phyloP scores from a whole-genome alignment of 441 rosid genomes.

The Lepidium campestre region DNA sequence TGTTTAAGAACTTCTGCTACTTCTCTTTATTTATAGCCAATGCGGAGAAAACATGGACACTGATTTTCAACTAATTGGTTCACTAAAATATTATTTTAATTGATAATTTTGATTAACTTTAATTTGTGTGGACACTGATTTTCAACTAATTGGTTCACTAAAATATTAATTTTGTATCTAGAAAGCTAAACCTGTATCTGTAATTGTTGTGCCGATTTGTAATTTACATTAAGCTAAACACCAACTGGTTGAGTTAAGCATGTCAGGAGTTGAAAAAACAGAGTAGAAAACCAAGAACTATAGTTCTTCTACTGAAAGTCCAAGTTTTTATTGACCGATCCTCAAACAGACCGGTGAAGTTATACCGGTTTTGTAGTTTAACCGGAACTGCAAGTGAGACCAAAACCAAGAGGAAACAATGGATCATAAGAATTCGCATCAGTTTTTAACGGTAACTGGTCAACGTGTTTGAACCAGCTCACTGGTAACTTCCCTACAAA shows the following conservation, averaged over 20 bases:
- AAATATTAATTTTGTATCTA: neutral
- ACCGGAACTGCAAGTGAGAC: neutral
- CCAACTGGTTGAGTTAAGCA: neutral
- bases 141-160: neutral
- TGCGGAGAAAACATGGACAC: neutral
- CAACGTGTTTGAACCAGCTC: conserved; percentile 56
- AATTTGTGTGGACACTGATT: neutral
- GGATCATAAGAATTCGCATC: conserved; percentile 48
- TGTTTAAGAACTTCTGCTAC: neutral
- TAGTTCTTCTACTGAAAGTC: neutral
- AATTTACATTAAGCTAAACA: neutral
- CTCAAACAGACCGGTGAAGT: neutral
- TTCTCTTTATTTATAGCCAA: neutral
- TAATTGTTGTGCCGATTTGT: neutral
- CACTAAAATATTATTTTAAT: neutral
- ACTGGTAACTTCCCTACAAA: conserved; percentile 63
- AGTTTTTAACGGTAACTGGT: conserved; percentile 52
- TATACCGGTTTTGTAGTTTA: neutral
- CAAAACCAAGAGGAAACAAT: conserved; percentile 32
- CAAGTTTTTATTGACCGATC: neutral
- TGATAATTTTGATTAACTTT: neutral
- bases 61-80: neutral
- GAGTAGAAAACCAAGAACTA: neutral
- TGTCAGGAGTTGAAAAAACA: neutral
- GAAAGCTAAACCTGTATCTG: neutral